These are phyloP conservation scores for Melampsora abietis-canadensis DNA, from an alignment of 1,284 basidiomycete genomes.

Conservation along the genomic window DNA sequence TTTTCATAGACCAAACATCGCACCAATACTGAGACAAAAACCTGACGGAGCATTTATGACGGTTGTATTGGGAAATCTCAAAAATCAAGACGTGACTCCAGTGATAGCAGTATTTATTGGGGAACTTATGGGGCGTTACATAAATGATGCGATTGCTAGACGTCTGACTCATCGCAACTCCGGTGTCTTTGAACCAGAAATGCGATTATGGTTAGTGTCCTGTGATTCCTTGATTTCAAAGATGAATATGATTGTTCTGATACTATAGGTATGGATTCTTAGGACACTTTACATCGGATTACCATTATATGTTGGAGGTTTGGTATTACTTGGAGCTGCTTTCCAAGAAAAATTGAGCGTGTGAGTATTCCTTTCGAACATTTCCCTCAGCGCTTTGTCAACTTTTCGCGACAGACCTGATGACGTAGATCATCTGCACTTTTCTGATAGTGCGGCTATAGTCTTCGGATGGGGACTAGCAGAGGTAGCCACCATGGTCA, in stretches of 20 bases:
- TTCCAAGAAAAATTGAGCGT: slow-evolving; percentile 29
- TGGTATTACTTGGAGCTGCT: slow-evolving; percentile 55
- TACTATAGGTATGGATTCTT: not conserved
- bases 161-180: slow-evolving; percentile 61
- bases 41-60: slow-evolving; percentile 51
- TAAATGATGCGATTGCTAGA: slow-evolving; percentile 67
- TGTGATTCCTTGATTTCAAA: not conserved
- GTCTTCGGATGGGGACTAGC: slow-evolving; percentile 51
- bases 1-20: slow-evolving; percentile 41
- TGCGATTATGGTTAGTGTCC: slow-evolving; percentile 62
- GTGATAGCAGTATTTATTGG: slow-evolving; percentile 64
- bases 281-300: slow-evolving; percentile 67
- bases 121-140: slow-evolving; percentile 64
- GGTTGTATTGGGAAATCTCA: slow-evolving; percentile 34
- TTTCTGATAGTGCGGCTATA: slow-evolving; percentile 57
- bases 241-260: too few species aligned
- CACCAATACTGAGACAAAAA: too few species aligned
- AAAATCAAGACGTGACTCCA: slow-evolving; percentile 48
- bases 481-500: slow-evolving; percentile 43
- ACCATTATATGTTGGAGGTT: slow-evolving; percentile 64
- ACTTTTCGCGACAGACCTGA: too few species aligned
- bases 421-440: too few species aligned
- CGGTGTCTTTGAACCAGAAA: slow-evolving; percentile 70
- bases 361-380: slow-evolving; percentile 18
- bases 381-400: too few species aligned